Evolutionary conservation across 768 basidiomycete genomes (phyloP), one percentile per base, ranked within the genome.

Genomic region (Clathrus columnatus): DNA sequence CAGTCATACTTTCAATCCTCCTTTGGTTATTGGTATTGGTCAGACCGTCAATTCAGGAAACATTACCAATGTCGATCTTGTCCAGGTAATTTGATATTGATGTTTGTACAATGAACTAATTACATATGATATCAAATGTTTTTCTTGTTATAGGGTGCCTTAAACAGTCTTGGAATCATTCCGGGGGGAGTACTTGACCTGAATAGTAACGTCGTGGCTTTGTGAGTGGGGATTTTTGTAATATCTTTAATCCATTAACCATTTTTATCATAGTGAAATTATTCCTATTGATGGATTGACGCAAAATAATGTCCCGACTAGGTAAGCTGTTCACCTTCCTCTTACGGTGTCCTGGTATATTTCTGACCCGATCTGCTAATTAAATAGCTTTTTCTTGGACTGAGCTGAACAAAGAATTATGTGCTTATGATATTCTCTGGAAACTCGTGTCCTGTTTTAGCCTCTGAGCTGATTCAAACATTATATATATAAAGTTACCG

Each of bases 141-240:
- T 17, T 28, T 47, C 17, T 10, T 44, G 32, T 3, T 24, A 10
- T 4, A 54, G 46, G 53, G 53, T 7, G 53, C 53, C 11, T 2
- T 48, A 17, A 28, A 41, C 17, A 54, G 43, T 32, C 26, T 54
- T 41, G 44, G 30, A 16, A 54, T 54, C 20, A 54, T 54, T 24
- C 53, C 53, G 17, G 16, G n/a, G 14, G 53, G 53, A 21, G 29
- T 46, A 2, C 43, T 54, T 30, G 21, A 54, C 26, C 4, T 68
- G 14, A 64, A 67, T 17, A 69, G 69, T 8, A 67, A 75, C 54
- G 68, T 75, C 3, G 61, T 65, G 28, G 48, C 73, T 48, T 70
- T 72, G 76, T 75, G 51, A 57, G 69, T 52, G 16, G 0, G 51
- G 57, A 48, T 27, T 2, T 17, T 50, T 2, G 23, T 73, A 71